phyloP scores from a whole-genome alignment of 257 asterid species.

The Capsicum baccatum region DNA sequence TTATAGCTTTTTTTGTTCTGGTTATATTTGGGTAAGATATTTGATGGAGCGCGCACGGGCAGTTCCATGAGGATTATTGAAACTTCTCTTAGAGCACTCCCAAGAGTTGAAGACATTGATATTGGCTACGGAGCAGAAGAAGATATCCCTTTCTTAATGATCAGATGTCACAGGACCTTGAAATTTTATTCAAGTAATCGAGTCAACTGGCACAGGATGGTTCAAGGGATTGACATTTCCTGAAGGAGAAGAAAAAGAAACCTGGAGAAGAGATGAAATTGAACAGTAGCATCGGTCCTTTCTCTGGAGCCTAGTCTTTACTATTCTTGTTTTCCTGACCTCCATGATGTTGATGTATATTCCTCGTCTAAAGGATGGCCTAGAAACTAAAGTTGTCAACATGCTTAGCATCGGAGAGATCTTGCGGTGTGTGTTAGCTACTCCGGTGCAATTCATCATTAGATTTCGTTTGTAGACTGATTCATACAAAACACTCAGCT shows the following conservation, averaged over 20 bases:
- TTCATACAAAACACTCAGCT: conserved; percentile 20
- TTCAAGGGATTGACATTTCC: conserved; percentile 46
- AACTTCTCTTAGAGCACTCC: too few species aligned
- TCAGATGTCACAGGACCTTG: conserved; percentile 45
- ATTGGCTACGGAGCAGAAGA: conserved; percentile 26
- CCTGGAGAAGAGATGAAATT: conserved; percentile 28
- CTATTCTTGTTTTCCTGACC: conserved; percentile 41
- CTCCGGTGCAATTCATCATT: conserved; percentile 45
- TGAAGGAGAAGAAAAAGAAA: conserved; percentile 34
- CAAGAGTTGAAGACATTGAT: too few species aligned
- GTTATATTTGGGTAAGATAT: too few species aligned
- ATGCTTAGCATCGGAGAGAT: conserved; percentile 42
- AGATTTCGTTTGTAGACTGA: conserved; percentile 45
- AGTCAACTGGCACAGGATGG: conserved; percentile 40
- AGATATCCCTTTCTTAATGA: conserved; percentile 37
- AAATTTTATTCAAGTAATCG: conserved; percentile 41
- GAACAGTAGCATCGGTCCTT: conserved; percentile 34
- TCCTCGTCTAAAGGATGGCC: conserved; percentile 40
- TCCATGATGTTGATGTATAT: conserved; percentile 49
- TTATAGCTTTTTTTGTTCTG: too few species aligned
- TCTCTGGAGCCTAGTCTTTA: conserved; percentile 42
- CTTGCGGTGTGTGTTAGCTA: conserved; percentile 34
- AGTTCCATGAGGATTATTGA: too few species aligned
- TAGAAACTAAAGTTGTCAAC: conserved; percentile 42
- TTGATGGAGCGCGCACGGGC: too few species aligned